These are phyloP conservation scores for Boletus reticulatus DNA, from an alignment of 768 basidiomycete species.

Conservation along the genomic window DNA sequence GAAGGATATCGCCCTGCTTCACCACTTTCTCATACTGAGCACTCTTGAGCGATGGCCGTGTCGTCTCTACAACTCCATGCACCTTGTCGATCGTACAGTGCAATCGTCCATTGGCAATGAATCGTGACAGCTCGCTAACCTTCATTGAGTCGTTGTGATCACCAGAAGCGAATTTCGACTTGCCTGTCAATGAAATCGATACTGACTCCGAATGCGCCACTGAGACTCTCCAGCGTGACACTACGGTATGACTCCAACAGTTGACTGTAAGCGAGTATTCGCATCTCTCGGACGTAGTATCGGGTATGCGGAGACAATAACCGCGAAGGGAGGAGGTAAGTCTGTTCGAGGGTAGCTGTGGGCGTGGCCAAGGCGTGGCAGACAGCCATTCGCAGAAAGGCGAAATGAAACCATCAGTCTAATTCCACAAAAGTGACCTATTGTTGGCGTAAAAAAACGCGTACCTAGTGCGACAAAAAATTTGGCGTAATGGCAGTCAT, in stretches of 20 bases:
- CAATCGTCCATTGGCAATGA: slow-evolving; percentile 85
- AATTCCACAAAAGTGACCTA: neutral
- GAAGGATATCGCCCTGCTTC: slow-evolving; percentile 85
- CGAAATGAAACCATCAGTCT: slow-evolving; percentile 7
- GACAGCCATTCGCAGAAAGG: neutral
- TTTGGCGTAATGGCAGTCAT: slow-evolving; percentile 92
- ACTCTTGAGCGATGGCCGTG: slow-evolving; percentile 70
- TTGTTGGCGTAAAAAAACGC: slow-evolving; percentile 14
- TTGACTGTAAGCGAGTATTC: slow-evolving; percentile 90
- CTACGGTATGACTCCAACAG: slow-evolving; percentile 89
- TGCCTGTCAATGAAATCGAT: slow-evolving; percentile 85
- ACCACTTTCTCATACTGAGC: slow-evolving; percentile 93
- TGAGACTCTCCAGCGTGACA: slow-evolving; percentile 84
- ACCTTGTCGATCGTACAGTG: slow-evolving; percentile 93
- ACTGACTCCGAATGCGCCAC: slow-evolving; percentile 85
- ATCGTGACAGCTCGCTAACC: slow-evolving; percentile 80
- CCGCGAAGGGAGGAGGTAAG: slow-evolving; percentile 83
- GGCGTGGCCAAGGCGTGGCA: neutral
- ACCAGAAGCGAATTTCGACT: slow-evolving; percentile 29
- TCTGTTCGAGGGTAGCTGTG: slow-evolving; percentile 84
- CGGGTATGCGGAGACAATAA: slow-evolving; percentile 83
- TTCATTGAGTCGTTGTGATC: neutral
- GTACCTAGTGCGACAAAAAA: slow-evolving; percentile 88
- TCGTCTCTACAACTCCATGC: slow-evolving; percentile 91
- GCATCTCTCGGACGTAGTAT: slow-evolving; percentile 93